phyloP scores from a whole-genome alignment of 768 basidiomycete species.

The Leucosporidium yakuticum region DNA sequence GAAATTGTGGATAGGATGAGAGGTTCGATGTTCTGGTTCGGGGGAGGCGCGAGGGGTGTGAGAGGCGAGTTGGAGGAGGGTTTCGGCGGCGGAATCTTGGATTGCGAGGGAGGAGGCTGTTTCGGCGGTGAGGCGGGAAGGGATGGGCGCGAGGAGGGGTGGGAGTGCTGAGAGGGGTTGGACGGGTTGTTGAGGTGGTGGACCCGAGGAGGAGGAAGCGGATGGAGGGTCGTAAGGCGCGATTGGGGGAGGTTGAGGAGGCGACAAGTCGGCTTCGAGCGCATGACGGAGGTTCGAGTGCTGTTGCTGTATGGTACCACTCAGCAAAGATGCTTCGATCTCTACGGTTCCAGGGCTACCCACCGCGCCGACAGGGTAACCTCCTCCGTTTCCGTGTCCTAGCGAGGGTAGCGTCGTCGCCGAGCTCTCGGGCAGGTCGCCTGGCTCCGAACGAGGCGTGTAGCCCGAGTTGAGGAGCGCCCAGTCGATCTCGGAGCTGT shows the following conservation, averaged over 20 bases:
- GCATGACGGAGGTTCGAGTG: no score
- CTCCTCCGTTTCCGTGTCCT: no score
- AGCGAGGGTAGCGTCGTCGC: no score
- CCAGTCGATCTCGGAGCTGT: conserved; percentile 29
- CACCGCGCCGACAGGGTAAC: no score
- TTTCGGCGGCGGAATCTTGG: conserved; percentile 28
- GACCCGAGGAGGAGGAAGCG: no score
- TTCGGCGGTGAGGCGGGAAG: background rate
- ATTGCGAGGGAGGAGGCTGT: background rate
- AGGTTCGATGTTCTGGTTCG: conserved; percentile 20
- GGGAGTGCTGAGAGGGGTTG: background rate
- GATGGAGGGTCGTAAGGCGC: no score
- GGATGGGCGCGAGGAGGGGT: background rate
- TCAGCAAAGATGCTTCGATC: background rate
- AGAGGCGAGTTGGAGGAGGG: conserved; percentile 33
- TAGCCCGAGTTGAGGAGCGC: conserved; percentile 22
- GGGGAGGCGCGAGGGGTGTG: conserved; percentile 32
- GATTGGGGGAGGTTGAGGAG: no score
- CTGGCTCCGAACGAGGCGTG: background rate
- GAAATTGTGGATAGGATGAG: conserved; percentile 7
- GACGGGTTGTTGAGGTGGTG: background rate
- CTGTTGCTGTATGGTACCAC: no score
- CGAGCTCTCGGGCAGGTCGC: no score
- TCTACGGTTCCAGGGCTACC: background rate
- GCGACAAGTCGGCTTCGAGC: no score